Evolutionary conservation across 2,329 filamentous ascomycete species (phyloP).

Genomic region (Paecilomyces variotii): DNA sequence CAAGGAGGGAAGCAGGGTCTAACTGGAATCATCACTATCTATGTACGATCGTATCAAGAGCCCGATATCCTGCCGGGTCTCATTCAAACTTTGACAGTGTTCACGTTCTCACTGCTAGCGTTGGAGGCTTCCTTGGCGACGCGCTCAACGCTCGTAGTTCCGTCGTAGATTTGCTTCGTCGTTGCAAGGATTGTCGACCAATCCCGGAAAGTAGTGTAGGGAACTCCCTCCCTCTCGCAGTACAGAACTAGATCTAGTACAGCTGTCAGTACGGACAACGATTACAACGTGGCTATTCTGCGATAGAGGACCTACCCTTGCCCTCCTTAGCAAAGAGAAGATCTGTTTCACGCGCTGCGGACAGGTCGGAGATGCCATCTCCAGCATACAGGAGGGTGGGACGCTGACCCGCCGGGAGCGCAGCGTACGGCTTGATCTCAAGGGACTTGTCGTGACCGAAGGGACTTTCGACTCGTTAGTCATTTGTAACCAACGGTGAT

Average conservation of each 20-base stretch:
- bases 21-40: not conserved
- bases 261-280: slow-evolving; percentile 7
- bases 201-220: slow-evolving; percentile 80
- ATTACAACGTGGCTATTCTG: not conserved
- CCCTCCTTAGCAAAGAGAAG: slow-evolving; percentile 89
- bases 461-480: slow-evolving; percentile 40
- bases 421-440: slow-evolving; percentile 73
- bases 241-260: slow-evolving; percentile 70
- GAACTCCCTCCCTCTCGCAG: slow-evolving; percentile 74
- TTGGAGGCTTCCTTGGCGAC: slow-evolving; percentile 52
- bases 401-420: slow-evolving; percentile 57
- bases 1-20: not conserved
- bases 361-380: slow-evolving; percentile 87
- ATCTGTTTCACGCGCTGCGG: slow-evolving; percentile 86
- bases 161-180: slow-evolving; percentile 68
- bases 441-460: slow-evolving; percentile 97
- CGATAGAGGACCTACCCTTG: slow-evolving; percentile 52
- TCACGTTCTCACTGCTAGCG: slow-evolving; percentile 20
- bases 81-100: slow-evolving; percentile 2
- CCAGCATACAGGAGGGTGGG: slow-evolving; percentile 91
- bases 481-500: not conserved
- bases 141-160: slow-evolving; percentile 56
- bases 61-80: not conserved
- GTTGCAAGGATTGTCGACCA: slow-evolving; percentile 72
- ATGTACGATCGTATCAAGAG: not conserved